phyloP scores from a whole-genome alignment of 352 stramenopile genomes.

The Globisporangium lucens region DNA sequence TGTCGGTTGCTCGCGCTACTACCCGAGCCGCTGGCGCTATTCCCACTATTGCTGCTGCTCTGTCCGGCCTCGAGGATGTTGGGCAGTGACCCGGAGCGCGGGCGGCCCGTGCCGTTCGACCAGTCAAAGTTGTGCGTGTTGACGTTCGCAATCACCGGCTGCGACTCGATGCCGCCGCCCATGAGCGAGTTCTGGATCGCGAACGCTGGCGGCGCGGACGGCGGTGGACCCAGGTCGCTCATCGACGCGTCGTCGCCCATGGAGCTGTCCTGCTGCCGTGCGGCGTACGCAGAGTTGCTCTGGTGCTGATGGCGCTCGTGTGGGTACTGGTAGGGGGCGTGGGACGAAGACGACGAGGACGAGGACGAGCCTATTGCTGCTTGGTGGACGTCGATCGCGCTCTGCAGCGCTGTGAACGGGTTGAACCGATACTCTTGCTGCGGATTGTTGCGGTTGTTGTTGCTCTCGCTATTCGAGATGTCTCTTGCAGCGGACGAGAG shows the following conservation, averaged over 20 bases:
- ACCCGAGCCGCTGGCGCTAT: neutral
- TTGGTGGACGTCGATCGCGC: constrained; percentile 43
- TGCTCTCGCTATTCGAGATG: constrained; percentile 16
- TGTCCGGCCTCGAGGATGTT: constrained; percentile 23
- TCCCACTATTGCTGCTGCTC: constrained; percentile 1
- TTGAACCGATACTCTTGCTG: constrained; percentile 47
- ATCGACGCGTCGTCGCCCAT: constrained; percentile 14
- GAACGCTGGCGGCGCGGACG: constrained; percentile 53
- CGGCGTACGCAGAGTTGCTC: neutral
- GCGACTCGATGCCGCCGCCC: constrained; percentile 74
- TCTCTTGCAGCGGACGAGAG: constrained; percentile 16
- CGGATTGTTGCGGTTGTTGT: neutral
- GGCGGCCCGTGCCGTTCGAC: constrained; percentile 41
- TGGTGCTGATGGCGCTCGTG: constrained; percentile 18
- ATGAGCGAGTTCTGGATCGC: constrained; percentile 78
- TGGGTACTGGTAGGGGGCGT: constrained; percentile 15
- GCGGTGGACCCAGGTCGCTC: constrained; percentile 53
- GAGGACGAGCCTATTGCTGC: constrained; percentile 6
- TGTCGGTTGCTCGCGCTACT: constrained; percentile 9
- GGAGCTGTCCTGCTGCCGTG: neutral
- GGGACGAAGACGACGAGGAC: neutral
- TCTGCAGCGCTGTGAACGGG: constrained; percentile 58
- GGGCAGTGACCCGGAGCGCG: constrained; percentile 36
- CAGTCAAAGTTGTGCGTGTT: constrained; percentile 85
- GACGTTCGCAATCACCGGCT: constrained; percentile 66